Percentiles rank a stretch among this genome's conserved stretches.
Evolutionary conservation across 2,329 filamentous ascomycete genomes (phyloP).

Genomic region (Phaeosphaeria sp.): DNA sequence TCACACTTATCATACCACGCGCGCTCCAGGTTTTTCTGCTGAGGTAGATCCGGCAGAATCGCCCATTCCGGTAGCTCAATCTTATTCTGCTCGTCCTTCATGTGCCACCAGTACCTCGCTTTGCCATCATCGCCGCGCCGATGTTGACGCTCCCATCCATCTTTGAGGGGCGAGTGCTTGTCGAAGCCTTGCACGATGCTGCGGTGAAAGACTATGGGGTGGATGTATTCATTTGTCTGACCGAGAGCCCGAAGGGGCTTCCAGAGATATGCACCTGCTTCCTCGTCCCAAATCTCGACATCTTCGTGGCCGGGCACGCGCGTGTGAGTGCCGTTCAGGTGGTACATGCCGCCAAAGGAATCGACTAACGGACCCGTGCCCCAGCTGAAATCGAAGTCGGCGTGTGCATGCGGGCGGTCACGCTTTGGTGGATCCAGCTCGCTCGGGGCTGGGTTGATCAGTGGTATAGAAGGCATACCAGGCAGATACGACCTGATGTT

Average conservation of each 20-base stretch:
- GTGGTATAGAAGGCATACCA: slow-evolving; percentile 28
- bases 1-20: slow-evolving; percentile 37
- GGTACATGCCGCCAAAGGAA: slow-evolving; percentile 52
- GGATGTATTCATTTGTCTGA: slow-evolving; percentile 59
- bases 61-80: slow-evolving; percentile 39
- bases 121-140: slow-evolving; percentile 20
- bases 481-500: slow-evolving; percentile 15
- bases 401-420: slow-evolving; percentile 38
- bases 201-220: slow-evolving; percentile 48
- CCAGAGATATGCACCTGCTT: slow-evolving; percentile 45
- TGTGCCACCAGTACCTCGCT: slow-evolving; percentile 38
- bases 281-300: slow-evolving; percentile 33
- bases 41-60: slow-evolving; percentile 24
- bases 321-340: slow-evolving; percentile 49
- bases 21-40: slow-evolving; percentile 37
- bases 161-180: slow-evolving; percentile 26
- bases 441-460: slow-evolving; percentile 24
- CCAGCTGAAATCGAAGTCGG: slow-evolving; percentile 55
- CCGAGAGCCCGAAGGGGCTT: slow-evolving; percentile 47
- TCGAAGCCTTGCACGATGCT: slow-evolving; percentile 32
- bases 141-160: slow-evolving; percentile 27
- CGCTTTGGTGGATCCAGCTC: slow-evolving; percentile 27
- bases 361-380: slow-evolving; percentile 52
- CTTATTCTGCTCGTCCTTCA: slow-evolving; percentile 16
- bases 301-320: slow-evolving; percentile 56